Conservation (phyloP, 1,284 basidiomycete genomes). For the Volvariella volvacea region DNA sequence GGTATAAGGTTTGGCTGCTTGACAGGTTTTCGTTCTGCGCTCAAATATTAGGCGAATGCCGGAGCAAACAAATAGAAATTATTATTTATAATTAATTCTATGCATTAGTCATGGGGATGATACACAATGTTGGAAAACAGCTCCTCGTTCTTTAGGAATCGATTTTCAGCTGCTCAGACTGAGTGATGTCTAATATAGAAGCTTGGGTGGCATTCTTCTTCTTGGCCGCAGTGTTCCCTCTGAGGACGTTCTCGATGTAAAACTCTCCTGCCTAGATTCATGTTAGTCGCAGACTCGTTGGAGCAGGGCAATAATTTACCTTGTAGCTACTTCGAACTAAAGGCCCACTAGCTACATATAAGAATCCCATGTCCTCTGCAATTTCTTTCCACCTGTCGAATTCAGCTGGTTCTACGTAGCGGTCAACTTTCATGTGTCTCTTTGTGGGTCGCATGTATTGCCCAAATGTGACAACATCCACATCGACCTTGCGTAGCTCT, state of each 20-base stretch:
- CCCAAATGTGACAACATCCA: constrained; percentile 98
- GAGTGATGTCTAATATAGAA: no score
- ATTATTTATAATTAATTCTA: no score
- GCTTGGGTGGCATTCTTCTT: no score
- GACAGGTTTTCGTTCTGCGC: constrained; percentile 18
- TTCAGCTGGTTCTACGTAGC: constrained; percentile 91
- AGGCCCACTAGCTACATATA: constrained; percentile 97
- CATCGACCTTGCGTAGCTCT: constrained; percentile 85
- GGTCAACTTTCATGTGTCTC: constrained; percentile 97
- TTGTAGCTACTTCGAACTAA: constrained; percentile 96
- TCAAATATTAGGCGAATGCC: constrained; percentile 12
- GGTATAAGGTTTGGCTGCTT: constrained; percentile 20
- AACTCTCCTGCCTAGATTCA: constrained; percentile 76
- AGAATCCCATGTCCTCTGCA: constrained; percentile 91
- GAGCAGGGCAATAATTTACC: constrained; percentile 36
- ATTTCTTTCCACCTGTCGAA: constrained; percentile 89
- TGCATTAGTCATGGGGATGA: no score
- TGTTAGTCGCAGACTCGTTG: background rate
- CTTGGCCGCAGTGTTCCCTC: no score
- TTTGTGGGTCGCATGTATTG: constrained; percentile 99
- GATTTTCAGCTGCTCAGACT: no score
- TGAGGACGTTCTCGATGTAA: constrained; percentile 86
- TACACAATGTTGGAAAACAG: no score
- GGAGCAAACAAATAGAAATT: background rate
- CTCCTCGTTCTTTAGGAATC: no score